These are phyloP conservation scores for Trichoderma harzianum DNA, from an alignment of 2,329 filamentous ascomycete species.

Conservation along the genomic window DNA sequence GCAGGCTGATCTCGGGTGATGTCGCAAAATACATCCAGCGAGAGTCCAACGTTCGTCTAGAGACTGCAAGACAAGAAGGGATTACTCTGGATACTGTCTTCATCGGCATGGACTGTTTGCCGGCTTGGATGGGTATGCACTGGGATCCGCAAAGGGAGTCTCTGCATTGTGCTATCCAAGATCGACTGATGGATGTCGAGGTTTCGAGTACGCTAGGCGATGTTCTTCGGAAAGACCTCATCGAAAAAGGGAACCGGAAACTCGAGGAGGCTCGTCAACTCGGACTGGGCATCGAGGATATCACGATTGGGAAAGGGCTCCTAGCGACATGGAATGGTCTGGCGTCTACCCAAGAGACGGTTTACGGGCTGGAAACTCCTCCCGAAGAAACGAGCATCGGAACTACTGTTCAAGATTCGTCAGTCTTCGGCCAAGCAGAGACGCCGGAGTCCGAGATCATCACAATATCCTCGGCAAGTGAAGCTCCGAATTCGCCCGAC, in stretches of 20 bases:
- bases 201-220: conserved; percentile 22
- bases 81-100: conserved; percentile 22
- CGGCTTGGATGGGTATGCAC: conserved; percentile 25
- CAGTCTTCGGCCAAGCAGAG: neutral
- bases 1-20: conserved; percentile 23
- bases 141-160: conserved; percentile 28
- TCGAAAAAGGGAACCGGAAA: conserved; percentile 27
- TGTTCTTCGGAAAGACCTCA: conserved; percentile 23
- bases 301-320: conserved; percentile 28
- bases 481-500: neutral
- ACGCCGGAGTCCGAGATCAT: neutral
- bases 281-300: conserved; percentile 22
- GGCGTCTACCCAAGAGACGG: neutral
- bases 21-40: conserved; percentile 24
- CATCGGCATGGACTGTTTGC: conserved; percentile 31
- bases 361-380: neutral
- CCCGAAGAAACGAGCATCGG: neutral
- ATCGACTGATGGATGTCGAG: conserved; percentile 22
- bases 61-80: conserved; percentile 22
- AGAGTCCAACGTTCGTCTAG: conserved; percentile 25
- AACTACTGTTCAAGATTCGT: neutral
- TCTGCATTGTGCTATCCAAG: conserved; percentile 28
- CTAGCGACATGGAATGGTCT: conserved; percentile 29
- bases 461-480: neutral
- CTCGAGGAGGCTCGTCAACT: conserved; percentile 26